Base-by-base conservation (phyloP, 148 eudicot species). In the Camellia japonica region DNA sequence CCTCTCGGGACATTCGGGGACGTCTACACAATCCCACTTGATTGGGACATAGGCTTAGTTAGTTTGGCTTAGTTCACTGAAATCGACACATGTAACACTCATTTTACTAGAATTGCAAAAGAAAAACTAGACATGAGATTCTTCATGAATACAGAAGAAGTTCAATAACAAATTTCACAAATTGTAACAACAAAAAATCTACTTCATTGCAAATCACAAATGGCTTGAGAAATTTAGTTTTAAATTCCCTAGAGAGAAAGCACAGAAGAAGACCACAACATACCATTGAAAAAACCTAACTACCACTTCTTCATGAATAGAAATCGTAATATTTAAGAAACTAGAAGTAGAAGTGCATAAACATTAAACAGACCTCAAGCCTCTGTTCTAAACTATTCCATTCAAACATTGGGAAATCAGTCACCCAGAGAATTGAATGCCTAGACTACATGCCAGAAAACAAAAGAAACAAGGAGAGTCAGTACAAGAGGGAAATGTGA, bases 381-480 rank as follows among this genome's bases (percentile, higher is more conserved):
- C 99, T 90, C 86, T 93, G 87, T 61, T 95, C 98, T 30, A 80
- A 88, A 68, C 91, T 89, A 73, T 93, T 95, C 98, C 98, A 95
- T 89, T 95, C 98, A 69, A 95, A 95, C 98, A 95, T 95, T 4
- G 98, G 98, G 78, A 95, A 95, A 82, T 95, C 98, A 76, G 96
- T 95, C 79, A 95, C 93, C 98, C 98, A 95, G 41, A 95, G 87
- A 74, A 93, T 90, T 5, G 98, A 90, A 86, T 95, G 93, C 88
- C 85, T 91, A 82, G 93, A 84, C 99, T 93, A 74, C 19, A 68
- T 52, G 73, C 51, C 77, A 74, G 47, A 18, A 69, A 67, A 78
- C 73, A 78, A 56, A 68, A 76, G 56, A 65, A 68, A 79, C 54
- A 58, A 58, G 74, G 71, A 75, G 80, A 59, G 15, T 11, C 3